Base-by-base conservation (phyloP, 495 filamentous ascomycete species). In the Trichoderma asperelloides region DNA sequence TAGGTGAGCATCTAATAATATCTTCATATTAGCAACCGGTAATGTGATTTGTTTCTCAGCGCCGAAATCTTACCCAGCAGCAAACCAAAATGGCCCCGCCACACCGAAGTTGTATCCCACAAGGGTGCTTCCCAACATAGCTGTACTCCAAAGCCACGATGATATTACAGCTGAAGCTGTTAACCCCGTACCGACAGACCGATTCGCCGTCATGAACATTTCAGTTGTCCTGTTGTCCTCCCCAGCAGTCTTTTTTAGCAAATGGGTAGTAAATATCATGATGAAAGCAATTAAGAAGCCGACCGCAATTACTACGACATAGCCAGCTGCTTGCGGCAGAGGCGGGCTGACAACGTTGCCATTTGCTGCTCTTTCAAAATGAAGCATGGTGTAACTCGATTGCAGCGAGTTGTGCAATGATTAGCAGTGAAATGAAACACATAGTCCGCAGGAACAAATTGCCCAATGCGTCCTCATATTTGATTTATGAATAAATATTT, bases 171-270 rank as follows among this genome's bases (percentile, higher is more conserved):
- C 49, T 13, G 49, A 57, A 27, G 49, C 49, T 13, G 49, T 57
- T 21, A 57, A 13, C 13, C 49, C 49, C 21, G 49, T 57, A 23
- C 49, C 49, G 49, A 57, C 49, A 57, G 21, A 27, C 6, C 49
- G 49, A 21, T 57, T 57, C 49, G 49, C 49, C 49, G 49, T 57
- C 49, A 57, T 57, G 49, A 57, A 57, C 49, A 57, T 57, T 27
- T 57, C 49, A 0, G 49, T 57, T 3, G 49, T 57, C 49, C 49
- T 57, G 13, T 57, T 57, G 49, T 57, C 49, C 16, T 57, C 49
- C 2, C 49, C 49, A 27, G 16, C n/a, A 8, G 23, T 57, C n/a
- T 57, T 57, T 21, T 57, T 57, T 21, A 57, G n/a, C 49, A 57
- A 13, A 16, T 57, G 49, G n/a, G 49, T 57, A 6, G 49, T 27